phyloP scores from a whole-genome alignment of 495 filamentous ascomycete species.

The Neurospora hispaniola region DNA sequence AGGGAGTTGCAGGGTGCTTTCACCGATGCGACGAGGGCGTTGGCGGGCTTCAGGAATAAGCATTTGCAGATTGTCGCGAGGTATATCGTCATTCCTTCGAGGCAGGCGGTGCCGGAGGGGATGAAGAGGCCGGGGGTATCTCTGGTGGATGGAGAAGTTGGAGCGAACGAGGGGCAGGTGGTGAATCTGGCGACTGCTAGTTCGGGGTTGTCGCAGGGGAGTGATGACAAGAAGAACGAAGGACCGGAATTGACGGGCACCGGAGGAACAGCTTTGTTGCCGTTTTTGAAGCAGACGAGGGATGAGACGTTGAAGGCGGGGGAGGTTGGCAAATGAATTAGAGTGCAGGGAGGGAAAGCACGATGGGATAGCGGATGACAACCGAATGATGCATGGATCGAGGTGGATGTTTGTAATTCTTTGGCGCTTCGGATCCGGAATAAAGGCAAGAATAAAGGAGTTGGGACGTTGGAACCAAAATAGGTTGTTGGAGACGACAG shows the following conservation, averaged over 20 bases:
- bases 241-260: conserved; percentile 65
- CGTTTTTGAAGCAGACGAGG: conserved; percentile 88
- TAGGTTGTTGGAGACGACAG: background rate
- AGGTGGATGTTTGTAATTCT: background rate
- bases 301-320: conserved; percentile 56
- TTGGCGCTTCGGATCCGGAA: background rate
- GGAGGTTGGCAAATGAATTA: background rate
- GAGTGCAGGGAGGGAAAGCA: background rate
- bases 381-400: background rate
- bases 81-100: conserved; percentile 71
- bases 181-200: conserved; percentile 56
- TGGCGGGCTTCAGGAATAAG: conserved; percentile 72
- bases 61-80: conserved; percentile 88
- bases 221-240: conserved; percentile 7
- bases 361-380: too few relatives aligned
- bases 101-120: conserved; percentile 12
- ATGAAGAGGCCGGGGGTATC: background rate
- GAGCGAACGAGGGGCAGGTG: background rate
- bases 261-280: conserved; percentile 81
- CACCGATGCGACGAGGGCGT: conserved; percentile 70
- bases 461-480: background rate
- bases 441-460: background rate
- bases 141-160: too few relatives aligned
- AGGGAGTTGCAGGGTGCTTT: conserved; percentile 56
- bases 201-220: conserved; percentile 12